These are phyloP conservation scores for Osmanthus fragrans DNA, from an alignment of 257 asterid genomes.

Conservation along the genomic window DNA sequence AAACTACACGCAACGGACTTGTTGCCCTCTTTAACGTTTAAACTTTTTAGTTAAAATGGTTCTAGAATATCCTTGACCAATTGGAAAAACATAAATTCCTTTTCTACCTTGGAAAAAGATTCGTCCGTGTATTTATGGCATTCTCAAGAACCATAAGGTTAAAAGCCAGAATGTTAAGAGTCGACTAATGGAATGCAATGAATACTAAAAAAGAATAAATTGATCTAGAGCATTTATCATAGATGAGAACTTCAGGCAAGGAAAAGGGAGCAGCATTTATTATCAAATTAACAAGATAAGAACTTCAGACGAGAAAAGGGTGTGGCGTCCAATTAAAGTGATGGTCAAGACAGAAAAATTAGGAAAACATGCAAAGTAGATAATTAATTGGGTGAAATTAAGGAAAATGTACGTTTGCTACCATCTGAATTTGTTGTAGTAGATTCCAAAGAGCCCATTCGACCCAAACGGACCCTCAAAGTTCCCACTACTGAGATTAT, in stretches of 20 bases:
- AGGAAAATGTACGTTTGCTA: conserved; percentile 44
- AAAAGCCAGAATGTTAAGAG: background rate
- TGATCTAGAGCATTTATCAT: background rate
- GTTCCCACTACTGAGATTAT: conserved; percentile 27
- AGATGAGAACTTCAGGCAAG: background rate
- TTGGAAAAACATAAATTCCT: background rate
- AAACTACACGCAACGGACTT: background rate
- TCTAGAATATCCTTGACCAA: background rate
- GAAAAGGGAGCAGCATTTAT: no score
- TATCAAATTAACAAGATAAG: no score
- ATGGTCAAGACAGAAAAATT: no score
- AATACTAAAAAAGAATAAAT: background rate
- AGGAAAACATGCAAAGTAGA: background rate
- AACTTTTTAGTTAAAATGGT: background rate
- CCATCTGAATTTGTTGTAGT: conserved; percentile 42
- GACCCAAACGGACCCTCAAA: conserved; percentile 28
- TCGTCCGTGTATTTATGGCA: no score
- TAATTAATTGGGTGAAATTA: background rate
- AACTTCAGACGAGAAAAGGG: background rate
- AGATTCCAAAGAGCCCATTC: conserved; percentile 47
- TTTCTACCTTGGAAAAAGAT: no score
- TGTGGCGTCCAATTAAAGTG: no score
- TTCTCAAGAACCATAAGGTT: background rate
- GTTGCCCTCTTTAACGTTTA: background rate
- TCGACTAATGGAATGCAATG: background rate